phyloP scores from a whole-genome alignment of 164 flowering plant species.

The Macadamia integrifolia region DNA sequence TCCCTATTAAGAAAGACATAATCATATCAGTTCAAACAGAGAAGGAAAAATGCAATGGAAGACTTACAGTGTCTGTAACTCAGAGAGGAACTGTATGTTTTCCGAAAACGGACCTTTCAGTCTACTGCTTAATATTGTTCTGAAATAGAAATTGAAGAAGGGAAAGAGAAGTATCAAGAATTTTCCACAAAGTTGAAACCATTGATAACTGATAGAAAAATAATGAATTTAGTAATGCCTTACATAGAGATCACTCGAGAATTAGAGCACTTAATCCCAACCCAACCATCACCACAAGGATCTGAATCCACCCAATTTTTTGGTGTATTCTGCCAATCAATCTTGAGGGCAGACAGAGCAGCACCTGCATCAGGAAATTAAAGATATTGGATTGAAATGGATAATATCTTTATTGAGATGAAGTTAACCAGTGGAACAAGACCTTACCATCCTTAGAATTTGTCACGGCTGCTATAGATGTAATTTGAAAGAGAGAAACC shows the following conservation, averaged over 20 bases:
- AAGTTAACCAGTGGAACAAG: background rate
- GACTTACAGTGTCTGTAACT: slow-evolving; percentile 44
- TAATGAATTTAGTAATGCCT: background rate
- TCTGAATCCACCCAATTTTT: slow-evolving; percentile 33
- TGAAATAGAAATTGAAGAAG: slow-evolving; percentile 14
- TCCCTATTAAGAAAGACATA: background rate
- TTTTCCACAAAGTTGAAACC: background rate
- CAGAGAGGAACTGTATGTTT: slow-evolving; percentile 33
- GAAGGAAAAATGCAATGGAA: background rate
- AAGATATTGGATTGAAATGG: background rate
- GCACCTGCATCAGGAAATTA: slow-evolving; percentile 17
- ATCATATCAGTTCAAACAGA: background rate
- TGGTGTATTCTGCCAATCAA: slow-evolving; percentile 28
- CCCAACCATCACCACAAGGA: slow-evolving; percentile 46
- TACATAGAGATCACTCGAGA: slow-evolving; percentile 40
- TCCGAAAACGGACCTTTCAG: slow-evolving; percentile 33
- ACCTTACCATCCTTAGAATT: slow-evolving; percentile 20
- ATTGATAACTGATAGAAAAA: background rate
- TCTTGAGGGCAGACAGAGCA: slow-evolving; percentile 20
- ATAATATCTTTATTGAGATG: background rate
- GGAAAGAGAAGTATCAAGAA: background rate
- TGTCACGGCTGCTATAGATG: slow-evolving; percentile 13
- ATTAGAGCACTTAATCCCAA: slow-evolving; percentile 34
- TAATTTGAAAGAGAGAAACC: slow-evolving; percentile 13
- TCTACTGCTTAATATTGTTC: slow-evolving; percentile 35